Evolutionary conservation across 2,329 filamentous ascomycete species (phyloP).

Genomic region (Thielaviopsis ethacetica): DNA sequence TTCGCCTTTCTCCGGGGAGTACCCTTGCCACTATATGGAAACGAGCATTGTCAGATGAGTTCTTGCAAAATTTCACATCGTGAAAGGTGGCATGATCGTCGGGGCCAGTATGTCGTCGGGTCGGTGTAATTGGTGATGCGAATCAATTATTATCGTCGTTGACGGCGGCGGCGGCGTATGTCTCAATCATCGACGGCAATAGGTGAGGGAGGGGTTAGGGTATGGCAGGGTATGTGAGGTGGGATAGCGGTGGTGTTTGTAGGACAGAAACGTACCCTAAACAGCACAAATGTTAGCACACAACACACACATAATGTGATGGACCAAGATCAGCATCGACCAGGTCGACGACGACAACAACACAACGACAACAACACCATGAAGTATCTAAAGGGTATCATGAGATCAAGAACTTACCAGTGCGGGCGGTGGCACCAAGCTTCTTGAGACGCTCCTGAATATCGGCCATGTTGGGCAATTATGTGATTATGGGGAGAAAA

Average conservation of each 20-base stretch:
- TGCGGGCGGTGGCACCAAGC: conserved; percentile 39
- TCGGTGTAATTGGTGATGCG: conserved; percentile 9
- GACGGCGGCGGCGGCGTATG: too few species aligned
- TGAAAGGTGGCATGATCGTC: too few species aligned
- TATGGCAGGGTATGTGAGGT: conserved; percentile 3
- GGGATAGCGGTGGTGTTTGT: background rate
- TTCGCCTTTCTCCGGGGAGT: conserved; percentile 96
- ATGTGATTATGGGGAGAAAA: conserved; percentile 15
- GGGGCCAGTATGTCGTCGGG: background rate
- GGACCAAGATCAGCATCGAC: background rate
- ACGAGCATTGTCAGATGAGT: conserved; percentile 6
- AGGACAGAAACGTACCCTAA: conserved; percentile 11
- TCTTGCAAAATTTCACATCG: too few species aligned
- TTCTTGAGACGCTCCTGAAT: conserved; percentile 44
- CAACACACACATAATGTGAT: conserved; percentile 5
- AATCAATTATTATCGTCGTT: too few species aligned
- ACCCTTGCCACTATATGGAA: conserved; percentile 63
- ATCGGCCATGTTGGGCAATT: conserved; percentile 32
- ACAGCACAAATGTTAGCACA: conserved; percentile 12
- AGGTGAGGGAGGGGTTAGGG: background rate
- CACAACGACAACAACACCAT: background rate
- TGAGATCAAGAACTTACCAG: conserved; percentile 40
- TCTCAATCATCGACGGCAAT: too few species aligned
- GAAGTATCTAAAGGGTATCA: background rate
- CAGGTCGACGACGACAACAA: background rate